Percentiles rank a stretch among this genome's conserved stretches.
Conservation (phyloP, 2,329 filamentous ascomycete genomes). For the Albophoma yamanashiensis region DNA sequence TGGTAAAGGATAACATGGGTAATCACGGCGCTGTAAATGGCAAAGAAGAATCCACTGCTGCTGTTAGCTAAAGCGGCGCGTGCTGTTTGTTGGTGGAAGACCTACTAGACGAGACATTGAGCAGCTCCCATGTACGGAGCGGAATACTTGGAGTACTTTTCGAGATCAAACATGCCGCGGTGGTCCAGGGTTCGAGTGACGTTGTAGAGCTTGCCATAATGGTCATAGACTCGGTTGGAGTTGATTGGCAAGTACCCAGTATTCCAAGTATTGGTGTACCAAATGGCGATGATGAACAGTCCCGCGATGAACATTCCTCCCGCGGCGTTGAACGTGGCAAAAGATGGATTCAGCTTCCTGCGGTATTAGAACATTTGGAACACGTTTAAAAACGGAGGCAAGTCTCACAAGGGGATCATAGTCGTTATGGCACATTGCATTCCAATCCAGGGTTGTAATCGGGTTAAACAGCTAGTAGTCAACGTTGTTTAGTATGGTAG, state of each 20-base stretch:
- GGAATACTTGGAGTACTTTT: conserved; percentile 29
- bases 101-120: conserved; percentile 19
- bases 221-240: conserved; percentile 27
- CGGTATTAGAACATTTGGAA: background rate
- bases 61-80: background rate
- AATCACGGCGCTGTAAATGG: conserved; percentile 27
- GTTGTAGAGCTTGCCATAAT: conserved; percentile 26
- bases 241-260: conserved; percentile 29
- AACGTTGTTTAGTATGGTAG: background rate
- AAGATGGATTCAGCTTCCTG: conserved; percentile 19
- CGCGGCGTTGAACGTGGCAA: conserved; percentile 23
- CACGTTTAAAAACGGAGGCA: background rate
- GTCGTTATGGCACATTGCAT: conserved; percentile 13
- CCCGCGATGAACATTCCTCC: conserved; percentile 16
- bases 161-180: conserved; percentile 22
- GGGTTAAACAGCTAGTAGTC: conserved; percentile 21
- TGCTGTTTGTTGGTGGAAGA: background rate
- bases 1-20: conserved; percentile 30
- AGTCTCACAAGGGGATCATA: conserved; percentile 18
- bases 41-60: conserved; percentile 25
- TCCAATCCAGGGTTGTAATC: conserved; percentile 32
- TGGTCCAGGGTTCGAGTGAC: conserved; percentile 21
- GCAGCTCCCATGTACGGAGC: conserved; percentile 28
- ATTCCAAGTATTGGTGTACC: conserved; percentile 22
- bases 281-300: conserved; percentile 17